phyloP scores from a whole-genome alignment of 2,329 filamentous ascomycete genomes.

The Scedosporium apiospermum region DNA sequence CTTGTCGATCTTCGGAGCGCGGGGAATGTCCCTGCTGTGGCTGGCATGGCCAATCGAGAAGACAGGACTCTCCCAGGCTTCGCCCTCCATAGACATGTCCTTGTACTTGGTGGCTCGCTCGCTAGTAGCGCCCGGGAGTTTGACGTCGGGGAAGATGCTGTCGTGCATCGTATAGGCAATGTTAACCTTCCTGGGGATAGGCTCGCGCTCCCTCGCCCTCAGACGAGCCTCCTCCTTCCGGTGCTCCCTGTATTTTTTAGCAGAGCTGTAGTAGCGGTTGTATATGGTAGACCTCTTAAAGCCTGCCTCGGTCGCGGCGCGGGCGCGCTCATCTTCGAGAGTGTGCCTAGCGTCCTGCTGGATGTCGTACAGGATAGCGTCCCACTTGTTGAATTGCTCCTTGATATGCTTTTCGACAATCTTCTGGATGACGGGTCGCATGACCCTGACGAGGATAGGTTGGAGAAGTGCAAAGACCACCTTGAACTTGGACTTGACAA shows the following conservation, averaged over 20 bases:
- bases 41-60: constrained; percentile 77
- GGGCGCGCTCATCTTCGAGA: constrained; percentile 48
- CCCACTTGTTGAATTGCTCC: constrained; percentile 67
- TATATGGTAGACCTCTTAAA: constrained; percentile 75
- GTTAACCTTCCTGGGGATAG: constrained; percentile 57
- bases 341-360: constrained; percentile 76
- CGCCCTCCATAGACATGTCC: constrained; percentile 76
- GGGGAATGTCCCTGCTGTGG: constrained; percentile 63
- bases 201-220: constrained; percentile 22
- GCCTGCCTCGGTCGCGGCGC: constrained; percentile 45
- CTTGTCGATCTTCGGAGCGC: constrained; percentile 38
- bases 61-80: constrained; percentile 89
- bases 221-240: constrained; percentile 68
- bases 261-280: constrained; percentile 68
- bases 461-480: constrained; percentile 79
- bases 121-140: constrained; percentile 46
- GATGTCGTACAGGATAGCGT: constrained; percentile 63
- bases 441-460: constrained; percentile 72
- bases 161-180: constrained; percentile 79
- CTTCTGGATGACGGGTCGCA: constrained; percentile 79
- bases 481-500: constrained; percentile 95
- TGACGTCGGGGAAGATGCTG: constrained; percentile 79
- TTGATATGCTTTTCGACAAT: constrained; percentile 82
- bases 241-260: constrained; percentile 63
- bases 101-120: constrained; percentile 92